Evolutionary conservation across 352 stramenopile species (phyloP), one percentile per base, ranked within the genome.

Genomic region (Blastocystis sp.): DNA sequence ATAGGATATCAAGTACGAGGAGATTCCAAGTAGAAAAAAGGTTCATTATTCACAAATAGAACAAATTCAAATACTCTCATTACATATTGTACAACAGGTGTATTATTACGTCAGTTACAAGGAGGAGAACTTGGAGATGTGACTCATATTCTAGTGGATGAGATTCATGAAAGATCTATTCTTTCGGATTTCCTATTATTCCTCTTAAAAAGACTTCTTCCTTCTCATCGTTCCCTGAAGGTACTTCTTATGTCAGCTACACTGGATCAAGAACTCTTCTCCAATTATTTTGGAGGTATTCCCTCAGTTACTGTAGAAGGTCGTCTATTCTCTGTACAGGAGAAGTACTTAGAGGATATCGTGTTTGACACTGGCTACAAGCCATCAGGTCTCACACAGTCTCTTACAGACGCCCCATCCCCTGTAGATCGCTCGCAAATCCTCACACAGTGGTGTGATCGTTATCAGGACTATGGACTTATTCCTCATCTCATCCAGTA

Each of bases 121-220:
- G 90, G 93, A 0, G 92, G 94, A 14, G 89, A 88, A 4, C 93
- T 91, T 4, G 89, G 94, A 39, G 92, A 93, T 63, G 90, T 98
- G 52, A 97, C 94, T 32, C 95, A 98, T 89, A 92, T 99, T 69
- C 94, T 99, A 65, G 93, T 99, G 19, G 97, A 99, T 89, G 95
- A 98, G 89, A 95, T 98, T 37, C 95, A 98, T 88, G 97, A 99
- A 90, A 91, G 96, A 21, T 93, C 96, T 77, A 91, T 98, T 21
- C 95, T 98, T 89, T 96, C 93, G 21, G 95, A 99, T 88, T 96
- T 98, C 56, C 89, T 98, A 32, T 91, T 98, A 24, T 94, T 95
- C 27, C 93, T 98, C 88, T 89, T 98, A 12, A 92, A 93, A 54
- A 85, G 92, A n/a, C 78, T 92, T 32, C 88, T 92, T 11, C 67